Evolutionary conservation across 2,329 filamentous ascomycete species (phyloP), one percentile per base, ranked within the genome.

Genomic region (Ophiobolus disseminans): DNA sequence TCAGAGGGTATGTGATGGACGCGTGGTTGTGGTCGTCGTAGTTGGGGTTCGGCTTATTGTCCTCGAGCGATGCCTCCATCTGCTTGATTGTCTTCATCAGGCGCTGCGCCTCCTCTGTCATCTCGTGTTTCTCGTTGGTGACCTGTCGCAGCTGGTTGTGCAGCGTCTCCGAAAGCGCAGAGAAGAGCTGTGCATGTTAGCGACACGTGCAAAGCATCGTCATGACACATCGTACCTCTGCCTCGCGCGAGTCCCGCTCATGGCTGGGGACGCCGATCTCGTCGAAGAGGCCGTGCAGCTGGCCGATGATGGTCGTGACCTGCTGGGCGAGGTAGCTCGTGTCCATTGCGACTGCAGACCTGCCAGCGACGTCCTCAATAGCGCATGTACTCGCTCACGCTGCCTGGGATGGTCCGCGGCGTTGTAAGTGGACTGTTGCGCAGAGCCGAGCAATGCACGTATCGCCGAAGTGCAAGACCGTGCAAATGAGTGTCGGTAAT

Each of bases 191-290:
- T 26, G 26, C 40, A 25, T 10, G 48, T 65, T 51, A 65, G 56
- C 46, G 28, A 22, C 48, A 35, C 22, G 11, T 11, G 5, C 31
- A 13, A 13, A 22, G 25, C 22, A 34, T 26, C 2, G 26, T 25
- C 9, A 4, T 8, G n/a, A 7, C 17, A 19, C 31, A 17, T 44
- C 50, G 50, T 78, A 95, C 92, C 86, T 97, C 91, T 70, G 90
- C 84, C 72, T 97, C 93, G 66, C 94, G 84, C 40, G 85, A 82
- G 70, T 97, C 91, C 68, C 94, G 89, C 74, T 97, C 94, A 85
- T 96, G 91, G 67, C 80, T 86, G 21, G 93, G 85, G n/a, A 99
- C 89, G 50, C 94, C 94, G 68, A 99, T 99, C 72, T 99, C 93
- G 73, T 99, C 94, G 69, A 97, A 99, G 48, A 97, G 84, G 58